A percentile compares a stretch with the other conserved stretches of the same genome.
Conservation (phyloP, 1,139 yeast genomes). For the Suhomyces chickasaworum region DNA sequence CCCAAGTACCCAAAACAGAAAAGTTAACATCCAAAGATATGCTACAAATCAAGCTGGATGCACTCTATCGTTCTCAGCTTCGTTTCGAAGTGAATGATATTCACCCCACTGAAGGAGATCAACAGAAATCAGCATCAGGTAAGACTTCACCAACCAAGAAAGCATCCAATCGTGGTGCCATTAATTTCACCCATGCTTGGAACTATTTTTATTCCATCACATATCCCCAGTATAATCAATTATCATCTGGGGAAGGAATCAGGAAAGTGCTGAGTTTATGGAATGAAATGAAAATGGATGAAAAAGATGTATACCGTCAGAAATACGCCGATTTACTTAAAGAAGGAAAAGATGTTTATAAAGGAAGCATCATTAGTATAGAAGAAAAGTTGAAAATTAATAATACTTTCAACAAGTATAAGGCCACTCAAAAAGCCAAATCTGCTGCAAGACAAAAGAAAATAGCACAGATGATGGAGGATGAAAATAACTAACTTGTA, state of each 20-base stretch:
- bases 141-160: neutral
- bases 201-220: slow-evolving; percentile 31
- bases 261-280: slow-evolving; percentile 27
- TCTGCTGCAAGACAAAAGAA: slow-evolving; percentile 10
- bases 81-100: slow-evolving; percentile 18
- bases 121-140: slow-evolving; percentile 2
- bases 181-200: slow-evolving; percentile 39
- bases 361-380: slow-evolving; percentile 31
- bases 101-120: neutral
- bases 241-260: slow-evolving; percentile 11
- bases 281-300: slow-evolving; percentile 28
- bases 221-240: slow-evolving; percentile 19
- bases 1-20: slow-evolving; percentile 23
- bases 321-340: slow-evolving; percentile 33
- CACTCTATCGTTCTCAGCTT: slow-evolving; percentile 29
- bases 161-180: slow-evolving; percentile 11
- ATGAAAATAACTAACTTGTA: neutral
- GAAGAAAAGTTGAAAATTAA: slow-evolving; percentile 14
- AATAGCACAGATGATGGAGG: slow-evolving; percentile 10
- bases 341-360: slow-evolving; percentile 34
- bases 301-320: slow-evolving; percentile 26
- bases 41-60: slow-evolving; percentile 21
- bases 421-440: slow-evolving; percentile 10
- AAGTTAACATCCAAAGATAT: slow-evolving; percentile 24
- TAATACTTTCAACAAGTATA: slow-evolving; percentile 12